Evolutionary conservation across 768 basidiomycete genomes (phyloP).

Genomic region (Amyloporia xantha): DNA sequence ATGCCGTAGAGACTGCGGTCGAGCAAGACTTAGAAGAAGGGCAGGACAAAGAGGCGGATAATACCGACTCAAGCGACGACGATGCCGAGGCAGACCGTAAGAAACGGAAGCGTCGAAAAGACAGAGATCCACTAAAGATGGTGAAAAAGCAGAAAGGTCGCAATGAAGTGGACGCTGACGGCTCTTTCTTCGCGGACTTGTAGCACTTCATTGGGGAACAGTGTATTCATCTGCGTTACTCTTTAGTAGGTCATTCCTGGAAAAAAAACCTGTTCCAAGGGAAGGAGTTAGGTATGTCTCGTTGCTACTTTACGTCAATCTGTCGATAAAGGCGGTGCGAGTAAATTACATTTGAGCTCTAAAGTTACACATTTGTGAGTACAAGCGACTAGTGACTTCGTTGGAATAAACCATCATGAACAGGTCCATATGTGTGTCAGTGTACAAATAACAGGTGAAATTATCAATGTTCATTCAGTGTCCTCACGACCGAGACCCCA

Average conservation of each 20-base stretch:
- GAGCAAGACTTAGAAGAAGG: conserved; percentile 14
- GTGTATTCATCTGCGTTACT: no score
- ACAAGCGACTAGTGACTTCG: no score
- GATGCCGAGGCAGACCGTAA: conserved; percentile 25
- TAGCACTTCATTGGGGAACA: conserved; percentile 27
- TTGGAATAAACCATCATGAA: no score
- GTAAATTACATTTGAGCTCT: no score
- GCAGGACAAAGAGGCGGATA: conserved; percentile 12
- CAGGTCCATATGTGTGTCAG: background rate
- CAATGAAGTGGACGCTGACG: conserved; percentile 51
- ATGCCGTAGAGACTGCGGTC: conserved; percentile 16
- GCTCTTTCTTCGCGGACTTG: conserved; percentile 62
- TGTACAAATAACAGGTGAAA: background rate
- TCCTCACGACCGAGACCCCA: conserved; percentile 6
- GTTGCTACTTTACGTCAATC: no score
- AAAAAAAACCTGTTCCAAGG: no score
- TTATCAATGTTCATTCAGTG: background rate
- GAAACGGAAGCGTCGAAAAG: conserved; percentile 54
- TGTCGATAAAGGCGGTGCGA: no score
- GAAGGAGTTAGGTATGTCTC: no score
- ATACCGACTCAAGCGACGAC: conserved; percentile 7
- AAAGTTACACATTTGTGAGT: no score
- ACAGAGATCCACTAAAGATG: conserved; percentile 38
- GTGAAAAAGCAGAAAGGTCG: conserved; percentile 52
- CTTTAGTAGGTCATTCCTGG: no score